Percentiles rank a stretch among this genome's conserved stretches.
phyloP scores from a whole-genome alignment of 2,329 filamentous ascomycete genomes.

The Diaporthe citri region DNA sequence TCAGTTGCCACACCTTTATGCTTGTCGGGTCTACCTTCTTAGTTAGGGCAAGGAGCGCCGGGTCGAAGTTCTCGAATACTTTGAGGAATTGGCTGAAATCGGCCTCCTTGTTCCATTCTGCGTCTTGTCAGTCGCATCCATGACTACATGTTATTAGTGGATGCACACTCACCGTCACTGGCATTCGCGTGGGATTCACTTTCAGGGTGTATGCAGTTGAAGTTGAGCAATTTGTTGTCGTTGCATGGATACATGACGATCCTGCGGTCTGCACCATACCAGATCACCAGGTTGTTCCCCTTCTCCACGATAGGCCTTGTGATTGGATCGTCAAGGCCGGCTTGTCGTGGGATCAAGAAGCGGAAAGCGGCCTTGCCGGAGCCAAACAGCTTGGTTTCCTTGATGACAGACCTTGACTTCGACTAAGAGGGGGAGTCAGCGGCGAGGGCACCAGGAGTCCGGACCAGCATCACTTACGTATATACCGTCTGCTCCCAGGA shows the following conservation, averaged over 20 bases:
- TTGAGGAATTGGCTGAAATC: constrained; percentile 54
- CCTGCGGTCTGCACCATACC: constrained; percentile 56
- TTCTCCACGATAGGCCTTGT: constrained; percentile 50
- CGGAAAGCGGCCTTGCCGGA: constrained; percentile 70
- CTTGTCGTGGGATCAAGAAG: constrained; percentile 61
- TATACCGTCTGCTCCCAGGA: constrained; percentile 68
- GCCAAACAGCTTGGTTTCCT: constrained; percentile 51
- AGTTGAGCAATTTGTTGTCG: constrained; percentile 59
- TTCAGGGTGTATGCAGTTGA: constrained; percentile 66
- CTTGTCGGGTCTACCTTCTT: constrained; percentile 57
- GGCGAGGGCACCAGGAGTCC: no score
- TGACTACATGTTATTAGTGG: neutral
- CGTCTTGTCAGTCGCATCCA: constrained; percentile 34
- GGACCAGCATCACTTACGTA: constrained; percentile 44
- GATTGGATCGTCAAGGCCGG: constrained; percentile 49
- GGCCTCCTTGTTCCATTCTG: constrained; percentile 56
- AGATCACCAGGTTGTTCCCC: constrained; percentile 52
- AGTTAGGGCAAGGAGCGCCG: constrained; percentile 54
- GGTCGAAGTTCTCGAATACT: constrained; percentile 58
- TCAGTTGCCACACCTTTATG: constrained; percentile 69
- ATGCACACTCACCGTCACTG: constrained; percentile 48
- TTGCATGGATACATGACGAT: constrained; percentile 63
- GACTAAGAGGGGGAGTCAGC: constrained; percentile 41
- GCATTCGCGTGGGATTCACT: constrained; percentile 51
- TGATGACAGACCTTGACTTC: constrained; percentile 46